Conservation (phyloP, 2,329 filamentous ascomycete genomes). For the Tolypocladium nubicola region DNA sequence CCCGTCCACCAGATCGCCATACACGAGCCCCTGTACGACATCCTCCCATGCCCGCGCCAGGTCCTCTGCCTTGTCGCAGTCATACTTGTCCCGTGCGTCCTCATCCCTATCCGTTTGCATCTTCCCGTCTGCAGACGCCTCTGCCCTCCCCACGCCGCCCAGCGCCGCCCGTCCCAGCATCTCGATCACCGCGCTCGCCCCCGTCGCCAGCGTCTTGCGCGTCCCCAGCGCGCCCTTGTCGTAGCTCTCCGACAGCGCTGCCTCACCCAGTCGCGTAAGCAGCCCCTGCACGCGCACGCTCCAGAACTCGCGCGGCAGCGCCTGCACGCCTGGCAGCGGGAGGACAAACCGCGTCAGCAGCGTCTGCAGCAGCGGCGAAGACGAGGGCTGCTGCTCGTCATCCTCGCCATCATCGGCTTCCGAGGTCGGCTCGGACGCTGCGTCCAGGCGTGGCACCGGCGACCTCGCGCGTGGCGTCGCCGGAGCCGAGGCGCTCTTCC, state of each 20-base stretch:
- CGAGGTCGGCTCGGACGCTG: not conserved
- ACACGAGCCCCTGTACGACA: conserved; percentile 53
- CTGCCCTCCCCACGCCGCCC: conserved; percentile 34
- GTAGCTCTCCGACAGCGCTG: conserved; percentile 69
- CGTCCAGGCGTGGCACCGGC: conserved; percentile 8
- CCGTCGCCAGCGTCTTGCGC: conserved; percentile 65
- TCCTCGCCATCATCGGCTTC: conserved; percentile 8
- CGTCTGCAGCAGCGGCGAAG: conserved; percentile 56
- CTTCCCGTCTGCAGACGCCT: conserved; percentile 6
- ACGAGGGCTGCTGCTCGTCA: conserved; percentile 23
- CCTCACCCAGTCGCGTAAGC: conserved; percentile 51
- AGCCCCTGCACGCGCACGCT: conserved; percentile 47
- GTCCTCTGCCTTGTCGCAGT: conserved; percentile 47
- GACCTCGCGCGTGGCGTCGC: conserved; percentile 15
- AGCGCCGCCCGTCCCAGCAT: conserved; percentile 56
- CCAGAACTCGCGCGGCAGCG: conserved; percentile 57
- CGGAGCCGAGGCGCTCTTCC: not conserved
- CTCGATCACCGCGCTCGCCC: conserved; percentile 58
- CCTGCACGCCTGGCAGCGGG: conserved; percentile 53
- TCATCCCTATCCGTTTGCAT: conserved; percentile 6
- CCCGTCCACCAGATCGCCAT: conserved; percentile 56
- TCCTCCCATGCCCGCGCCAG: conserved; percentile 56
- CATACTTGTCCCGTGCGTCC: conserved; percentile 31
- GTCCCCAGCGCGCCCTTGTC: conserved; percentile 68
- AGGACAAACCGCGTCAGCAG: conserved; percentile 56